Base-by-base conservation (phyloP, 2,329 filamentous ascomycete genomes). In the Paecilomyces fulvus region DNA sequence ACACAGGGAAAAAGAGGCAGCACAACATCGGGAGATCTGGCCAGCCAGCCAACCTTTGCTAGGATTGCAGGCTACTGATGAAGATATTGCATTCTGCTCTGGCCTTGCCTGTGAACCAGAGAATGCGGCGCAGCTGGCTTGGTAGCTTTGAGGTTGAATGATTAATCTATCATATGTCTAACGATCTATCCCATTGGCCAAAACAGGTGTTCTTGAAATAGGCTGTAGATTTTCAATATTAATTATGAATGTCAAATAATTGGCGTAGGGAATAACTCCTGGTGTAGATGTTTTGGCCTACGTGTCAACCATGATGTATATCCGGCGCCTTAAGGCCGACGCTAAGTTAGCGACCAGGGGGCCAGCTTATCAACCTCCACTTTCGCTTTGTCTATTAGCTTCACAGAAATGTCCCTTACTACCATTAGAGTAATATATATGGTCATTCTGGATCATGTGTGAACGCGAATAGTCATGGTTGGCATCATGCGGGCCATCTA, bases 11-110 rank as follows among this genome's bases (percentile, higher is more conserved):
- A 69, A 70, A 23, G 80, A 83, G 65, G 72, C 75, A 62, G 67
- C 67, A 2, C 71, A 65, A 0, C 75, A 74, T 7, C 60, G 66
- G 31, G 76, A 82, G 67, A 80, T 83, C 54, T 82, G 79, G 79
- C 80, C 80, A 0, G 80, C 68, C 1, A 71, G 70, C 49, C 76
- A 60, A 49, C 37, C 37, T 7, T 43, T 43, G n/a, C 8, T 9
- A 43, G 37, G n/a, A 43, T 17, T 43, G 37, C 37, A 43, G 17
- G 37, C n/a, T 43, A 43, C 37, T 17, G n/a, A 43, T 10, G 37
- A 43, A 17, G 37, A 43, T n/a, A 17, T 43, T 17, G 37, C 37
- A 9, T 43, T 43, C 14, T 43, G 37, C 37, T 43, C 37, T 17
- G 37, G 37, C n/a, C 37, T 43, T 17, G 37, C 37, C 9, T 43